These are phyloP conservation scores for Citrus trifoliata DNA, from an alignment of 345 rosid genomes.

Conservation along the genomic window DNA sequence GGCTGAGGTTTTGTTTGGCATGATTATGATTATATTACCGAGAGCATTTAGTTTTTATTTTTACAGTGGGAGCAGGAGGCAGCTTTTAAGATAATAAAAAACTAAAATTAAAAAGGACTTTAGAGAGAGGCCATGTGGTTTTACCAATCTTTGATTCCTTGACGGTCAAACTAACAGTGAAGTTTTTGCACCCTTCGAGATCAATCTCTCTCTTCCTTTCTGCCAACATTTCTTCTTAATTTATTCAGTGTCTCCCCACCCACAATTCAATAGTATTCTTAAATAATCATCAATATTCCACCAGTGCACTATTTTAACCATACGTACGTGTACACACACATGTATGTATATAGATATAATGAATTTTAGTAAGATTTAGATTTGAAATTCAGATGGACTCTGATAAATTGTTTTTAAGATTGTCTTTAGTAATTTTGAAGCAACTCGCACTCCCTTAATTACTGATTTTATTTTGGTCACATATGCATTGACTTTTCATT, in stretches of 20 bases:
- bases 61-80: slow-evolving; percentile 23
- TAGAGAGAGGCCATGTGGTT: slow-evolving; percentile 38
- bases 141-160: slow-evolving; percentile 44
- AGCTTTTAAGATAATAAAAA: slow-evolving; percentile 11
- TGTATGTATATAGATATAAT: neutral
- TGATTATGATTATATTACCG: slow-evolving; percentile 44
- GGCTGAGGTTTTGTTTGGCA: slow-evolving; percentile 19
- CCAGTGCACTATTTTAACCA: neutral
- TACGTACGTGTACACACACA: neutral
- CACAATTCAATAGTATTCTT: neutral
- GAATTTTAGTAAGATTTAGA: neutral
- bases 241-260: slow-evolving; percentile 2
- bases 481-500: too few species aligned
- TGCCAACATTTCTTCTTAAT: slow-evolving; percentile 3
- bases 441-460: too few species aligned
- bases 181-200: slow-evolving; percentile 37
- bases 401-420: neutral
- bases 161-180: slow-evolving; percentile 46
- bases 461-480: too few species aligned
- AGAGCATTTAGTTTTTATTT: slow-evolving; percentile 26
- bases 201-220: slow-evolving; percentile 20
- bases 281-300: neutral
- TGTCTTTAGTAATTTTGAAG: too few species aligned
- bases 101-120: slow-evolving; percentile 9
- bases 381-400: neutral